Evolutionary conservation across 2,329 filamentous ascomycete genomes (phyloP), one percentile per base, ranked within the genome.

Genomic region (Colletotrichum sp.): DNA sequence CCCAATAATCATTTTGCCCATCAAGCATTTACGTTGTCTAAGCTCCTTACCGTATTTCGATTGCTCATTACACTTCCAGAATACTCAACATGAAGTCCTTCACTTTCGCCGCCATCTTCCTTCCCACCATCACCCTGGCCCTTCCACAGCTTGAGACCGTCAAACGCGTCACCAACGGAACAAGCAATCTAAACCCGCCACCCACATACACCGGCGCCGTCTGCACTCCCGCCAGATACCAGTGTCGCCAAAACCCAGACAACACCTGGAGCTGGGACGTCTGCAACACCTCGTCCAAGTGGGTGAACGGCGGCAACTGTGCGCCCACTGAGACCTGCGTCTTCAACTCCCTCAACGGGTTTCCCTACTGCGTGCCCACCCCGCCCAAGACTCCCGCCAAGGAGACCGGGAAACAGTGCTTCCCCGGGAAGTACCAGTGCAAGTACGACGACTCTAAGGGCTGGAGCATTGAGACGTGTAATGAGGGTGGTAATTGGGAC

Each of bases 271-370:
- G 69, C 60, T 71, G 69, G 60, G 60, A 71, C 32, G 60, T 71
- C 24, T 71, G 60, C 39, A 26, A 65, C 48, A 24, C 36, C 39
- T 62, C 39, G 13, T 65, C 34, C 9, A 48, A 64, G 18, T 66
- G 60, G 69, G 39, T 57, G 13, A 64, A 39, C 28, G 39, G 72
- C 62, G 75, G 75, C 6, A 28, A 30, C 34, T 77, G 75, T 39
- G 12, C n/a, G 6, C 15, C 63, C 8, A n/a, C 22, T 22, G 68
- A 77, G 18, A 75, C 48, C 64, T 77, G 75, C 72, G 48, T 57
- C 68, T 75, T 77, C 67, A 77, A 75, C 68, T 48, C 71, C 26
- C 52, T 68, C 68, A 77, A 77, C 68, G 68, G 57, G 5, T 59
- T 63, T 5, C 75, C 75, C 10, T 72, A 77, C 72, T 77, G 71